Percentiles rank a stretch among this genome's conserved stretches.
phyloP scores from a whole-genome alignment of 2,329 filamentous ascomycete species.

The Aureobasidium subglaciale region DNA sequence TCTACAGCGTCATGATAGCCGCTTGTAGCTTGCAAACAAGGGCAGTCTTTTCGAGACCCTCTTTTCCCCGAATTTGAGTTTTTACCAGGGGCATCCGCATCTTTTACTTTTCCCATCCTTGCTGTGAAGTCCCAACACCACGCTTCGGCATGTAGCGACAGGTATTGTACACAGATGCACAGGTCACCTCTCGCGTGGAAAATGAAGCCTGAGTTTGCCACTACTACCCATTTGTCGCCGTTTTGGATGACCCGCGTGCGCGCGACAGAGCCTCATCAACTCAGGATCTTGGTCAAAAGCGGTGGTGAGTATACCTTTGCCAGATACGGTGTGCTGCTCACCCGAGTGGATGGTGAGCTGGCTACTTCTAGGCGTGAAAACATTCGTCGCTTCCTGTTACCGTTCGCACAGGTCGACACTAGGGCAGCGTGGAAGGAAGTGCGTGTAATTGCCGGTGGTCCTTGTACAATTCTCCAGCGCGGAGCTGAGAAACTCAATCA shows the following conservation, averaged over 20 bases:
- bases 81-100: neutral
- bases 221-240: neutral
- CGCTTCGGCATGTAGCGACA: neutral
- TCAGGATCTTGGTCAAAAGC: too few relatives aligned
- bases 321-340: too few relatives aligned
- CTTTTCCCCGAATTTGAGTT: neutral
- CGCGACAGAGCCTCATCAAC: too few relatives aligned
- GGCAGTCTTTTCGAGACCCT: neutral
- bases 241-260: neutral
- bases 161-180: neutral
- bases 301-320: too few relatives aligned
- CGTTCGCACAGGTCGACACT: neutral
- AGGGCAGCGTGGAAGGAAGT: neutral
- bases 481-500: neutral
- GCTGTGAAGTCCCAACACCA: neutral
- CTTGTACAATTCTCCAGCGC: neutral
- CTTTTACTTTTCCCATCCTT: neutral
- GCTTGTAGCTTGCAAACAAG: too few relatives aligned
- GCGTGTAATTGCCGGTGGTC: neutral
- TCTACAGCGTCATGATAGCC: too few relatives aligned
- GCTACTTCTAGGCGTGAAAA: too few relatives aligned
- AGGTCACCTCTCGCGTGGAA: neutral
- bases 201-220: too few relatives aligned
- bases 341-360: too few relatives aligned
- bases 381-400: neutral